Base-by-base conservation (phyloP, 2,329 filamentous ascomycete species). In the Ceratocystis albifundus region DNA sequence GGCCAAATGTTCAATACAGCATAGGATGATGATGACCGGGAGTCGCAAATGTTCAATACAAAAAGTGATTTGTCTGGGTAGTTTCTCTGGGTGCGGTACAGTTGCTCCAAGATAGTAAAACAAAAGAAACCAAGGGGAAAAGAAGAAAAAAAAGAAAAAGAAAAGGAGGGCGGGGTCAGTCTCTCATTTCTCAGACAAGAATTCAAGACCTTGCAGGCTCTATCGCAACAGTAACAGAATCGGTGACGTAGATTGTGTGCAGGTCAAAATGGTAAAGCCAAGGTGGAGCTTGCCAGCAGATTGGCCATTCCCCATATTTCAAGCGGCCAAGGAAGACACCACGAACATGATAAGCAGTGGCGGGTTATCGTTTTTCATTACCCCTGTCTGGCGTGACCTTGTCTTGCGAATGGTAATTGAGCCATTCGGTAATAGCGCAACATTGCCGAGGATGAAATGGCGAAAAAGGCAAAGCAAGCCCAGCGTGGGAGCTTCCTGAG, bases 21-120 rank as follows among this genome's bases (percentile, higher is more conserved):
- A 59, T 17, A 25, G 12, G 8, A 25, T 25, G 25, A 25, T 25
- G 25, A 17, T 20, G 53, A 36, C 53, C 28, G 36, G 12, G 25
- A 59, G 28, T 12, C 10, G 3, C 17, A 20, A 57, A 22, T 7
- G 28, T 25, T 59, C 28, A 28, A 59, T 30, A 59, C 53, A 32
- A 15, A 59, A 59, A 22, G 28, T 10, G 1, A 15, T 8, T 25
- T 8, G 25, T 25, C 53, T 59, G 28, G 36, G 53, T 36, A 59
- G 12, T 59, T 25, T 15, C 28, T 59, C 53, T 36, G 53, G 53
- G 59, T 41, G 61, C 41, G 61, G 61, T 62, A 62, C 41, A 62
- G 32, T 44, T 44, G 41, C 61, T 59, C 53, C 53, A 30, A 64
- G 28, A 64, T 48, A 22, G 8, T 28, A 64, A 44, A n/a, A 62